A percentile compares a stretch with the other conserved stretches of the same genome.
Conservation (phyloP, 129 eudicot species). For the Centella asiatica region DNA sequence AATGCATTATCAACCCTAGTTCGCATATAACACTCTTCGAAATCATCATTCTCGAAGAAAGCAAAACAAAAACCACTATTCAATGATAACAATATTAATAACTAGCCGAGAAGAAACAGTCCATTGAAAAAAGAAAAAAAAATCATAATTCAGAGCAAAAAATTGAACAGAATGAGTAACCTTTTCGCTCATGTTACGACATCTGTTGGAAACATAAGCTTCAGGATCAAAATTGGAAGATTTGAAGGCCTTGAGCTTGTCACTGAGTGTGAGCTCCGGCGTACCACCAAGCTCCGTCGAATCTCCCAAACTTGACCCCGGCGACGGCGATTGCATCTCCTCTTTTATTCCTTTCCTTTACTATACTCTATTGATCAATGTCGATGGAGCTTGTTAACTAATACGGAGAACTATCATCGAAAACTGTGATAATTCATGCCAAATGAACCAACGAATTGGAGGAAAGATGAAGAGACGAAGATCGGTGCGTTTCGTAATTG, state of each 20-base stretch:
- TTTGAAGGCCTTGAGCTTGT: conserved; percentile 82
- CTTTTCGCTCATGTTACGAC: conserved; percentile 75
- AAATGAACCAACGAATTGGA: too few species aligned
- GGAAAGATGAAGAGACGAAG: too few species aligned
- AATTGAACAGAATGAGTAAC: conserved; percentile 14
- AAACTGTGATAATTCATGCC: too few species aligned
- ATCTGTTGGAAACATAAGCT: conserved; percentile 41
- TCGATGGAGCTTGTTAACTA: too few species aligned
- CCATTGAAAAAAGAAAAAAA: not conserved
- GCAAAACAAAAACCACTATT: not conserved
- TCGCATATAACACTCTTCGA: not conserved
- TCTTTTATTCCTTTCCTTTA: not conserved
- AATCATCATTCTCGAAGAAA: not conserved
- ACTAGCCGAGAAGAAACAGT: too few species aligned
- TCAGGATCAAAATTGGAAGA: conserved; percentile 64
- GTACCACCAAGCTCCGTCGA: conserved; percentile 42
- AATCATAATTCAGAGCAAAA: not conserved
- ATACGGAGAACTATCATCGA: too few species aligned
- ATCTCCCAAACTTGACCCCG: conserved; percentile 36
- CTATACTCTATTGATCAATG: too few species aligned
- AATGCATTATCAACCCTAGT: not conserved
- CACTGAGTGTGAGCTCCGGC: conserved; percentile 48
- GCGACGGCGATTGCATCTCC: conserved; percentile 20
- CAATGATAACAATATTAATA: too few species aligned
- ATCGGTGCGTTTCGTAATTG: too few species aligned